These are phyloP conservation scores for Pythium coloratum DNA, from an alignment of 352 stramenopile species.

Conservation along the genomic window DNA sequence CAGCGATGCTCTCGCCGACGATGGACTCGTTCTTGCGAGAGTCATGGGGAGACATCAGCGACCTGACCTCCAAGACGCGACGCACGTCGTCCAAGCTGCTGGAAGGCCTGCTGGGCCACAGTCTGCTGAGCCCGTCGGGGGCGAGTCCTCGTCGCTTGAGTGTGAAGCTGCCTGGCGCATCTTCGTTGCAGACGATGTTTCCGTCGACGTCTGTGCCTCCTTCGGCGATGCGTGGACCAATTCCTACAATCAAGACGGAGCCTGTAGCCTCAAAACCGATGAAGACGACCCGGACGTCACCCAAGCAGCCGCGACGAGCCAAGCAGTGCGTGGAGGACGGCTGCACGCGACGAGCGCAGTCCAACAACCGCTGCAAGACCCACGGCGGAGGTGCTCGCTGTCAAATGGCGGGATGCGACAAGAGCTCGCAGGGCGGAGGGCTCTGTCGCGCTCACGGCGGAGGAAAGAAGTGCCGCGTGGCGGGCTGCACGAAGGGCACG, in stretches of 20 bases:
- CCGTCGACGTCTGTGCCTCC: not conserved
- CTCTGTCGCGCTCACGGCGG: slow-evolving; percentile 61
- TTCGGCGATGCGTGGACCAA: not conserved
- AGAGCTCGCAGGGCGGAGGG: slow-evolving; percentile 76
- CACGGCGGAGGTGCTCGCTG: slow-evolving; percentile 77
- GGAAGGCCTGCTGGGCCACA: slow-evolving; percentile 16
- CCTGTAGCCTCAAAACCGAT: not conserved
- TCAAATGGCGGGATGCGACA: slow-evolving; percentile 64
- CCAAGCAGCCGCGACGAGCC: slow-evolving; percentile 36
- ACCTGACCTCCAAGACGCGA: slow-evolving; percentile 22
- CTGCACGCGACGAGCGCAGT: slow-evolving; percentile 65
- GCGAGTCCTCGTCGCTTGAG: slow-evolving; percentile 22
- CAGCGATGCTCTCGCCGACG: slow-evolving; percentile 43
- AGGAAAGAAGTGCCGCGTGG: slow-evolving; percentile 71
- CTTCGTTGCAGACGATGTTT: slow-evolving; percentile 1
- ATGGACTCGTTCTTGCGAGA: slow-evolving; percentile 67
- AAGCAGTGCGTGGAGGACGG: slow-evolving; percentile 70
- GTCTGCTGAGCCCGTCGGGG: slow-evolving; percentile 9
- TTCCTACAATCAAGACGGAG: not conserved
- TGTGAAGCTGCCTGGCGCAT: slow-evolving; percentile 11
- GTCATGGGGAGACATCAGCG: slow-evolving; percentile 54
- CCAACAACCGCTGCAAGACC: slow-evolving; percentile 82
- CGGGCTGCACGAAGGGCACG: slow-evolving; percentile 73
- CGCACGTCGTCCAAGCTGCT: slow-evolving; percentile 34
- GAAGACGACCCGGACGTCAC: slow-evolving; percentile 9